phyloP scores from a whole-genome alignment of 495 filamentous ascomycete species.

The Aspergillus ellipticus region DNA sequence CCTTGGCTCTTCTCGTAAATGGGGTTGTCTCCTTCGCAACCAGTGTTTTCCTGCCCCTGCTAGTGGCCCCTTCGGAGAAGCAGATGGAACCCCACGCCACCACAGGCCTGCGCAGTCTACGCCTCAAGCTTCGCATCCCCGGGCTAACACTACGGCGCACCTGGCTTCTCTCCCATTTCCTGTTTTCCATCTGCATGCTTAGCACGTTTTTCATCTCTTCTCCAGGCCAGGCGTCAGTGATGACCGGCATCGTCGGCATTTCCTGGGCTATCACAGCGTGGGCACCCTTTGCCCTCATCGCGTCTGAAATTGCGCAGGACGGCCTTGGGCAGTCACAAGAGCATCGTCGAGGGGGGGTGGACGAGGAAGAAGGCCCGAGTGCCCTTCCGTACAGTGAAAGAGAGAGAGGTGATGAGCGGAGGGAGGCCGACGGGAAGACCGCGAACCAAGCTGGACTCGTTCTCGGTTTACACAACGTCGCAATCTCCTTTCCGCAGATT shows the following conservation, averaged over 20 bases:
- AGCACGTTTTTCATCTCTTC: slow-evolving; percentile 69
- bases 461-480: slow-evolving; percentile 85
- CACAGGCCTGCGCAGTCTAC: slow-evolving; percentile 11
- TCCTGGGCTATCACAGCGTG: slow-evolving; percentile 84
- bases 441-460: slow-evolving; percentile 72
- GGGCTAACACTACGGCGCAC: slow-evolving; percentile 77
- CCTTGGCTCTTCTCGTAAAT: slow-evolving; percentile 76
- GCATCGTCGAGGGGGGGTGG: neutral
- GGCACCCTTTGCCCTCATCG: slow-evolving; percentile 88
- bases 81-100: slow-evolving; percentile 29
- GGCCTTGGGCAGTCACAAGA: slow-evolving; percentile 40
- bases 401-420: neutral
- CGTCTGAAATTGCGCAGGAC: slow-evolving; percentile 72
- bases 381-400: neutral
- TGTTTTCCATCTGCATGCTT: slow-evolving; percentile 72
- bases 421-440: neutral
- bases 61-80: slow-evolving; percentile 69
- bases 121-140: slow-evolving; percentile 55
- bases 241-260: slow-evolving; percentile 74
- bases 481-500: slow-evolving; percentile 80
- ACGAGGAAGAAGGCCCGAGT: neutral
- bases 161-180: slow-evolving; percentile 73
- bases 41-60: slow-evolving; percentile 74
- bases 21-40: slow-evolving; percentile 71
- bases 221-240: slow-evolving; percentile 58